Percentiles rank a stretch among this genome's conserved stretches.
phyloP scores from a whole-genome alignment of 2,329 filamentous ascomycete genomes.

The Aspergillus costaricaensis region DNA sequence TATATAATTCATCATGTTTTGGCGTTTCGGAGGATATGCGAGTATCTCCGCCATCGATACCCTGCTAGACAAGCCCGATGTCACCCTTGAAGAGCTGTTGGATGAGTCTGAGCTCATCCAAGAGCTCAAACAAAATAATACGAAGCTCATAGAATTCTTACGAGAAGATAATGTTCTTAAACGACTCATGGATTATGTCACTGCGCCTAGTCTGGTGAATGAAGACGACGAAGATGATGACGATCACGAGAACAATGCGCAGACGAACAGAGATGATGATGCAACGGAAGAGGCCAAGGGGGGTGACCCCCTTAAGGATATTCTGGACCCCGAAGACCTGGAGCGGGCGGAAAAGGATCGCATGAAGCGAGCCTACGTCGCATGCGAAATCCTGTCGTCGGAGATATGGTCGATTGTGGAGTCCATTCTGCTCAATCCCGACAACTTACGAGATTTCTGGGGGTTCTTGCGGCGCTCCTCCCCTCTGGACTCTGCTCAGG shows the following conservation, averaged over 20 bases:
- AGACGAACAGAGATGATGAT: slow-evolving; percentile 31
- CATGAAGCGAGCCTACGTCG: slow-evolving; percentile 89
- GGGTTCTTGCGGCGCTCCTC: slow-evolving; percentile 79
- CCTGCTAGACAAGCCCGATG: slow-evolving; percentile 92
- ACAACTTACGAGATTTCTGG: slow-evolving; percentile 84
- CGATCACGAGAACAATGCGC: slow-evolving; percentile 42
- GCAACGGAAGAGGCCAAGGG: slow-evolving; percentile 42
- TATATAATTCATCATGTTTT: slow-evolving; percentile 80
- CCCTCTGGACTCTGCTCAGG: slow-evolving; percentile 87
- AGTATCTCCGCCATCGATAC: slow-evolving; percentile 95
- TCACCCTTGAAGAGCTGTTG: slow-evolving; percentile 91
- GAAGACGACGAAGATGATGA: slow-evolving; percentile 56
- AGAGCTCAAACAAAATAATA: slow-evolving; percentile 97
- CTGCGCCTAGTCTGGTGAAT: slow-evolving; percentile 65
- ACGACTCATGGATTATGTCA: slow-evolving; percentile 86
- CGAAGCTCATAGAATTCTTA: slow-evolving; percentile 94
- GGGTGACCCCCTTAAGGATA: slow-evolving; percentile 35
- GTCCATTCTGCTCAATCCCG: slow-evolving; percentile 80
- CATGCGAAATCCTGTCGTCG: slow-evolving; percentile 89
- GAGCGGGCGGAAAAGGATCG: slow-evolving; percentile 88
- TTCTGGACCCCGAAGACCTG: slow-evolving; percentile 44
- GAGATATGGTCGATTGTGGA: slow-evolving; percentile 98
- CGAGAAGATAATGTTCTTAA: slow-evolving; percentile 83
- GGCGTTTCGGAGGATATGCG: slow-evolving; percentile 98
- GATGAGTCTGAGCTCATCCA: slow-evolving; percentile 96